Evolutionary conservation across 1,284 basidiomycete species (phyloP), one percentile per base, ranked within the genome.

Genomic region (Exobasidium rhododendri): DNA sequence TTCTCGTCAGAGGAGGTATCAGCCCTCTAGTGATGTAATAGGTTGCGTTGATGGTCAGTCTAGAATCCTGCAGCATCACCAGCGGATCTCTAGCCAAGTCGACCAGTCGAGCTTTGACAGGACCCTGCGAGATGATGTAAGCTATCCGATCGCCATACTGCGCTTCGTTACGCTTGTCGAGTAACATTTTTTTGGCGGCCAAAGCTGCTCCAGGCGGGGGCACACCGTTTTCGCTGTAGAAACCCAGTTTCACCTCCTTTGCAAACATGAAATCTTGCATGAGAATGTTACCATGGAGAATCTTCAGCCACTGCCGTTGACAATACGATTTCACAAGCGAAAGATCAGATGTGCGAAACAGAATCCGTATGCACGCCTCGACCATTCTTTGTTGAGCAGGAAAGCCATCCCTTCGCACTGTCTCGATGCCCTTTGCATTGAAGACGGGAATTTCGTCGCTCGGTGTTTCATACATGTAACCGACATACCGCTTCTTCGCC

Each of bases 371-470:
- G 32, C 73, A 77, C 0, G 77, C 68, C 50, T 78, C 74, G 13
- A 77, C 65, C 68, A 79, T 74, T 10, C 73, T 66, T 66, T 78
- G 77, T 40, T 77, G 66, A 11, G 75, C 76, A 0, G 74, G 67
- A 44, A 73, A 67, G 2, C 75, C 76, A 75, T 98, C 96, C 57
- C 94, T 83, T 3, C 96, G 85, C 24, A 98, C 90, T 0, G 93
- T 97, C 81, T 98, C 96, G 63, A 98, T 97, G 0, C 94, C 96
- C 80, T 98, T 97, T 3, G 93, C 96, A 70, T 98, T 94, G 71
- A 98, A 97, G 0, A 82, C 83, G 0, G 93, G 91, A 56, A 89
- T 87, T 1, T 68, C 79, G 17, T 96, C 91, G 66, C 92, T 88
- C 0, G 88, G 85, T 58, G 83, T 85, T 80, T 98, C 96, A 71